phyloP scores from a whole-genome alignment of 805 yeast genomes.

The Starmerella roubikii region DNA sequence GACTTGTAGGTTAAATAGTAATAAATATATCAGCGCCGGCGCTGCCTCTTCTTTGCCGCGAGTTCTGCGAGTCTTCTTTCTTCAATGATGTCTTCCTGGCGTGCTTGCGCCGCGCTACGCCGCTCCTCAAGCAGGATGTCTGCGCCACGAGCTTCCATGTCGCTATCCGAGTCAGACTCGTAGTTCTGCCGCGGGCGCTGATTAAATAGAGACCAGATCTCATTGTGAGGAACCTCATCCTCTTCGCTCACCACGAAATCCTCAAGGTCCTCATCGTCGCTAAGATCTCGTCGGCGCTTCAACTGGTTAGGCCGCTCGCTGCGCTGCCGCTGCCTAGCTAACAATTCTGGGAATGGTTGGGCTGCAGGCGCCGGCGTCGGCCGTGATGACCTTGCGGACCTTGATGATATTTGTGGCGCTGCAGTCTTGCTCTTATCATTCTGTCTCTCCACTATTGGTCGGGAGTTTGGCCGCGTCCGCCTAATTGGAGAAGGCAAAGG shows the following conservation, averaged over 20 bases:
- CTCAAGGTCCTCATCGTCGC: conserved; percentile 34
- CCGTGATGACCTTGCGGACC: neutral
- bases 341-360: conserved; percentile 18
- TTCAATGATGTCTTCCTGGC: conserved; percentile 63
- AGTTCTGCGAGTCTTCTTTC: conserved; percentile 35
- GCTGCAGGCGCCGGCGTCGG: conserved; percentile 18
- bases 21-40: neutral
- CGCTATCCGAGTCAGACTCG: conserved; percentile 37
- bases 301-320: conserved; percentile 5
- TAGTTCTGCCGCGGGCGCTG: conserved; percentile 38
- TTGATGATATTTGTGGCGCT: no score
- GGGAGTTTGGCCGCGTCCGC: neutral
- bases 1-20: conserved; percentile 23
- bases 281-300: conserved; percentile 17
- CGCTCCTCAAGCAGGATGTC: conserved; percentile 78
- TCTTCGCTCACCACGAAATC: conserved; percentile 51
- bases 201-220: conserved; percentile 78
- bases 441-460: no score
- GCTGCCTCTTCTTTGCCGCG: conserved; percentile 18
- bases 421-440: no score
- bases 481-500: neutral
- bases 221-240: conserved; percentile 39
- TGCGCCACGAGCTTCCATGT: conserved; percentile 92
- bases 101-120: conserved; percentile 52
- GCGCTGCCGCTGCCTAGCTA: conserved; percentile 2